A percentile compares a stretch with the other conserved stretches of the same genome.
Conservation (phyloP, 768 basidiomycete genomes). For the Boletus speciosus region DNA sequence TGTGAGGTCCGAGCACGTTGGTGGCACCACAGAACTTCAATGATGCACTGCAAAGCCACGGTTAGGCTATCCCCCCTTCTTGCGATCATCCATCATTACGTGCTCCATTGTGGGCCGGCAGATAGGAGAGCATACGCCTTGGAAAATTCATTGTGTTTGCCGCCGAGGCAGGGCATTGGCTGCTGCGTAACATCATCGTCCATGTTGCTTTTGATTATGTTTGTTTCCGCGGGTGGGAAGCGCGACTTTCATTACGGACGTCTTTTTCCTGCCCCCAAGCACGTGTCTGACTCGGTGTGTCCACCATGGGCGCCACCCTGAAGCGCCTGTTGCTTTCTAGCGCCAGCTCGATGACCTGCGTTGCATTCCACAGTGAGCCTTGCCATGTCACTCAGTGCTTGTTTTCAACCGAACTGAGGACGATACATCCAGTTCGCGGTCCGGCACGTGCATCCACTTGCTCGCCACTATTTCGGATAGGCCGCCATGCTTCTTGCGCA, state of each 20-base stretch:
- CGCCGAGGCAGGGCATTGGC: neutral
- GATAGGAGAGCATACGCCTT: slow-evolving; percentile 7
- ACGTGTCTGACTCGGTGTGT: slow-evolving; percentile 15
- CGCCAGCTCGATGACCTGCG: neutral
- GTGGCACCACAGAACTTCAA: neutral
- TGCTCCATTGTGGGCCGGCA: slow-evolving; percentile 7
- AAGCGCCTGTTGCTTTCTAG: neutral
- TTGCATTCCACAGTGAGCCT: neutral
- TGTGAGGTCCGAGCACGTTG: too few relatives aligned
- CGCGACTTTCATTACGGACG: neutral
- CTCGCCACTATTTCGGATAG: neutral
- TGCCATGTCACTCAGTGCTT: neutral
- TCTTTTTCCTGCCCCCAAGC: slow-evolving; percentile 13
- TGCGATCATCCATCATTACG: neutral
- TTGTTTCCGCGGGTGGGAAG: slow-evolving; percentile 4
- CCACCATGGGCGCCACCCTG: neutral
- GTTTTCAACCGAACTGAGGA: neutral
- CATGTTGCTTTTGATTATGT: neutral
- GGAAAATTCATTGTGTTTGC: neutral
- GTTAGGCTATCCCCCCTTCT: slow-evolving; percentile 1
- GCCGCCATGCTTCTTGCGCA: slow-evolving; percentile 25
- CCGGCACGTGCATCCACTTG: slow-evolving; percentile 13
- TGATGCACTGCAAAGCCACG: slow-evolving; percentile 2
- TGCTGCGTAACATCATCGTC: neutral
- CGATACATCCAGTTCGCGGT: neutral